Percentiles rank a stretch among this genome's conserved stretches.
These are phyloP conservation scores for Haplosporangium sp. DNA, from an alignment of 371 early-diverging fungal genomes.

Conservation along the genomic window DNA sequence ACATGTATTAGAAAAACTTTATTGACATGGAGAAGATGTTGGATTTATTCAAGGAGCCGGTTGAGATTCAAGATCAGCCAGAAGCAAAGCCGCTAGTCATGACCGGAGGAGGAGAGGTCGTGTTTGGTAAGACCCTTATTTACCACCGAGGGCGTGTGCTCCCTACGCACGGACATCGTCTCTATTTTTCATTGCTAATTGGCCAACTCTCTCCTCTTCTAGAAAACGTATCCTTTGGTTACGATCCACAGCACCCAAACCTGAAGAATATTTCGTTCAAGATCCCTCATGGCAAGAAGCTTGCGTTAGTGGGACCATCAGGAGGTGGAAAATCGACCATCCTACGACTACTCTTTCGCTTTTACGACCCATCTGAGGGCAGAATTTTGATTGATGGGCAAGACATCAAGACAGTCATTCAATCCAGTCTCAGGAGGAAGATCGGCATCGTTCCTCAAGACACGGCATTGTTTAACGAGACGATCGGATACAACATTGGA, in stretches of 20 bases:
- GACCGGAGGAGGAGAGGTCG: conserved; percentile 67
- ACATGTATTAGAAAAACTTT: conserved; percentile 71
- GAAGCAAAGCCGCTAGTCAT: conserved; percentile 62
- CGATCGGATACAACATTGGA: conserved; percentile 84
- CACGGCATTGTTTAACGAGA: conserved; percentile 85
- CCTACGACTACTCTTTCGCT: conserved; percentile 89
- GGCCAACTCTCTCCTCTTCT: conserved; percentile 36
- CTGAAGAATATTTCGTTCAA: conserved; percentile 82
- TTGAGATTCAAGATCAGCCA: conserved; percentile 73
- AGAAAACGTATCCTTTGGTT: conserved; percentile 86
- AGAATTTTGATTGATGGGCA: conserved; percentile 90
- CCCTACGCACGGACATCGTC: conserved; percentile 1
- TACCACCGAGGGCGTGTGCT: not conserved
- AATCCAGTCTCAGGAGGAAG: conserved; percentile 71
- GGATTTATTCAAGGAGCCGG: conserved; percentile 80
- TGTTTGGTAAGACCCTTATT: conserved; percentile 63
- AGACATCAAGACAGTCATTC: conserved; percentile 79
- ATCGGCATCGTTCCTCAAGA: conserved; percentile 95
- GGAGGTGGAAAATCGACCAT: conserved; percentile 95
- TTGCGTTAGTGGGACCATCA: conserved; percentile 91
- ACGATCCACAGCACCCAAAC: conserved; percentile 72
- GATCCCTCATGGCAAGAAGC: conserved; percentile 83
- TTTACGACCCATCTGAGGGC: conserved; percentile 87
- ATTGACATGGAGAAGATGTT: conserved; percentile 96
- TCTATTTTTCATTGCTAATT: not conserved